A percentile compares a stretch with the other conserved stretches of the same genome.
These are phyloP conservation scores for Globisporangium ultimum DNA, from an alignment of 352 stramenopile genomes.

Conservation along the genomic window DNA sequence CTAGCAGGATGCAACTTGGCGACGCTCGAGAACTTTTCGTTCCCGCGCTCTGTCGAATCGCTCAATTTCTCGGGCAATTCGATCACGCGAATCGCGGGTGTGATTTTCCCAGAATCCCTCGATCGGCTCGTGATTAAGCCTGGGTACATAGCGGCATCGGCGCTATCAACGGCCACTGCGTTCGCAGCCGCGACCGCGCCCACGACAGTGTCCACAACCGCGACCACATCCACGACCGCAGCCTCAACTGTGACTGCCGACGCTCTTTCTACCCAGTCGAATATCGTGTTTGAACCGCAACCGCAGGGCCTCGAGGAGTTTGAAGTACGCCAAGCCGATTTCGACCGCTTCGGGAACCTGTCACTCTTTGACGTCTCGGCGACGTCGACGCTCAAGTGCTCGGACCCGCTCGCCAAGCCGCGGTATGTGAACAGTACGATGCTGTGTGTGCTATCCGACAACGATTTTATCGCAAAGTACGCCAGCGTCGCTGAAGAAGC, in stretches of 20 bases:
- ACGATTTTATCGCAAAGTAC: constrained; percentile 36
- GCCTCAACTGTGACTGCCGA: background rate
- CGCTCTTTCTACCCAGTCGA: background rate
- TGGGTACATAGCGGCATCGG: background rate
- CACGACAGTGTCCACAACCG: background rate
- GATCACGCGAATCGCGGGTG: constrained; percentile 27
- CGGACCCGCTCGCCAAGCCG: constrained; percentile 24
- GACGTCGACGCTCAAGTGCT: constrained; percentile 18
- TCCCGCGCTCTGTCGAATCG: constrained; percentile 22
- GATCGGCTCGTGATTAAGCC: constrained; percentile 18
- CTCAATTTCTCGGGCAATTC: constrained; percentile 38
- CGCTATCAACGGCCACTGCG: no score
- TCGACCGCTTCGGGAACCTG: constrained; percentile 20
- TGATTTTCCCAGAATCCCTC: constrained; percentile 30
- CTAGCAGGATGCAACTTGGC: constrained; percentile 14
- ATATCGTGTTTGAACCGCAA: constrained; percentile 1
- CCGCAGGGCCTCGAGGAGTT: constrained; percentile 25
- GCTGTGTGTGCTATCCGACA: constrained; percentile 37
- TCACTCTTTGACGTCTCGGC: constrained; percentile 11
- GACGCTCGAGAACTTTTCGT: constrained; percentile 29
- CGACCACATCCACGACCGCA: background rate
- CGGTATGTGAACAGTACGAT: constrained; percentile 39
- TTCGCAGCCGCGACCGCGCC: background rate
- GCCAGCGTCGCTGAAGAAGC: constrained; percentile 6
- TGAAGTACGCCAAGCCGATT: constrained; percentile 33